Percentiles rank a stretch among this genome's conserved stretches.
phyloP scores from a whole-genome alignment of 2,329 filamentous ascomycete genomes.

The Penicillium sp. region DNA sequence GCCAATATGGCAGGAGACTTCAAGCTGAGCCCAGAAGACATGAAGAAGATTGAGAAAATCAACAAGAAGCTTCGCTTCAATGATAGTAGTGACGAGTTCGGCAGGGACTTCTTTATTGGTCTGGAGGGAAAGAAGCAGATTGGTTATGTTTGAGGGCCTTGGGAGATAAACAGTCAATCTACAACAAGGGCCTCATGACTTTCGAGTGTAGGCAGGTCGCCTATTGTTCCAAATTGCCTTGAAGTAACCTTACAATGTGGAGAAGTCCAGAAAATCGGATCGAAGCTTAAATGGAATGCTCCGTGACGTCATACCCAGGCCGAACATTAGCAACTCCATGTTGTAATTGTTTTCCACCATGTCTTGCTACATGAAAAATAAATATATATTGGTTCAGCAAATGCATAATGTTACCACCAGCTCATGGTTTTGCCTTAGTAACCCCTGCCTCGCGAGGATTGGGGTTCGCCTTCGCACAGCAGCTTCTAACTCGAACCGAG shows the following conservation, averaged over 20 bases:
- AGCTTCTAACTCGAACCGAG: constrained; percentile 54
- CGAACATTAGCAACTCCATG: background rate
- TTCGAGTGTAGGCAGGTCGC: too few relatives aligned
- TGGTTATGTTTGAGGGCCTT: background rate
- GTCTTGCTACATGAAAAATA: background rate
- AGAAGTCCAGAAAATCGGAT: background rate
- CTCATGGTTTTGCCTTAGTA: constrained; percentile 35
- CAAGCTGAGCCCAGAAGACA: constrained; percentile 55
- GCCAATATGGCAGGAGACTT: constrained; percentile 54
- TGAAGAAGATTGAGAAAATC: constrained; percentile 54
- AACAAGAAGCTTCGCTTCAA: constrained; percentile 64
- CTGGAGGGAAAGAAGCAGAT: constrained; percentile 52
- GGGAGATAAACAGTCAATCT: too few relatives aligned
- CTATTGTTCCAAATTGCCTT: background rate
- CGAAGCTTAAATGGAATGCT: background rate
- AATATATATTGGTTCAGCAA: background rate
- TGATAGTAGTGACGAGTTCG: constrained; percentile 55
- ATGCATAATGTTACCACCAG: constrained; percentile 6
- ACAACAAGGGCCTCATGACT: background rate
- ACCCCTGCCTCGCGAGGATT: constrained; percentile 63
- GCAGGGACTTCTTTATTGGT: constrained; percentile 58
- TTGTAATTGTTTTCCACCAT: background rate
- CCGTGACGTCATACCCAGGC: background rate
- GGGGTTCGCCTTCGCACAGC: constrained; percentile 59
- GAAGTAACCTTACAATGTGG: background rate